Evolutionary conservation across 1,139 yeast genomes (phyloP), one percentile per base, ranked within the genome.

Genomic region (Blastobotrys niveus): DNA sequence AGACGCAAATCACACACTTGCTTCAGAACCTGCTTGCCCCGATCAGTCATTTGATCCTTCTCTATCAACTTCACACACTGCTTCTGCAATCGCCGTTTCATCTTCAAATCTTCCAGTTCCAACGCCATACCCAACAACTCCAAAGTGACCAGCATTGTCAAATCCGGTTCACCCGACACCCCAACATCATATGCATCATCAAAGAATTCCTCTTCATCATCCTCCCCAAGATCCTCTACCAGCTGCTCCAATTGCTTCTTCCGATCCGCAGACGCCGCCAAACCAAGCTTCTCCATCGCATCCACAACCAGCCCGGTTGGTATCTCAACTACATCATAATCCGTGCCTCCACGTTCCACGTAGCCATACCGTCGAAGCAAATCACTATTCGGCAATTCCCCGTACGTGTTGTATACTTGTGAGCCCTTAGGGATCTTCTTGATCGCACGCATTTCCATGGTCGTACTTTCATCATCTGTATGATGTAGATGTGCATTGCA

Each of bases 321-420:
- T 24, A 91, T 58, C 61, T 91, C 97, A 6, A 82, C 96, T 55
- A 85, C 82, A 60, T 91, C 97, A 59, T 70, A 78, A 42, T 74
- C 76, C 0, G 95, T 85, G 0, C 89, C 89, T 10, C 72, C 72
- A 48, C 70, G 63, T 63, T 91, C 96, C 19, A 86, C 93, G 57
- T 86, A 91, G 0, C 98, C 98, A 54, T 89, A 91, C 46, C 95
- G 74, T 56, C 98, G 76, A 47, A 91, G 70, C 30, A 91, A 72
- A 57, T 91, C 97, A 26, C 91, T 71, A 61, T 89, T 89, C 21
- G 97, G 94, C 52, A 85, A 81, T 43, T 87, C 93, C 2, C 96
- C 94, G 61, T 91, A 91, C 0, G 89, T 83, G 63, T 89, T 89
- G 65, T 76, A 89, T 3, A 91, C 70, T 59, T 91, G 97, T 20